Percentiles rank a stretch among this genome's conserved stretches.
Conservation (phyloP, 1,139 yeast genomes). For the Candida dubliniensis region DNA sequence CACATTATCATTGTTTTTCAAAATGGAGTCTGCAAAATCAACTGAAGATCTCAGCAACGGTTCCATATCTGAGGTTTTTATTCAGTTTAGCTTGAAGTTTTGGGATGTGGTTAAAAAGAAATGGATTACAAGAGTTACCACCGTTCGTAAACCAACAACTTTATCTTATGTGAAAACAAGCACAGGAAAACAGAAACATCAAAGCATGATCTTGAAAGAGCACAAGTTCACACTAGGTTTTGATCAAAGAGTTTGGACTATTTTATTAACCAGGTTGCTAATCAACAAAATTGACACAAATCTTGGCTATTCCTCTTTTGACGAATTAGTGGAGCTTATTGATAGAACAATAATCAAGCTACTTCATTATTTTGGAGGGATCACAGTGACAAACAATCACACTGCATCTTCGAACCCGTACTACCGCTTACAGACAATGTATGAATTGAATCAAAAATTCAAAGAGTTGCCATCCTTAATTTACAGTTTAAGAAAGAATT, state of each 20-base stretch:
- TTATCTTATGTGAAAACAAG: conserved; percentile 15
- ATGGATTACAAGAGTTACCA: conserved; percentile 33
- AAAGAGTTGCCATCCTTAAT: conserved; percentile 28
- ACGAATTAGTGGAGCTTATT: conserved; percentile 24
- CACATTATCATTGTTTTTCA: conserved; percentile 33
- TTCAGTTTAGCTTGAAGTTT: conserved; percentile 35
- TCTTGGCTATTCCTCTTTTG: conserved; percentile 37
- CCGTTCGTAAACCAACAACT: conserved; percentile 34
- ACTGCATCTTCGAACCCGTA: conserved; percentile 25
- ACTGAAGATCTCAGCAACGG: conserved; percentile 18
- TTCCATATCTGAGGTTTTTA: conserved; percentile 23
- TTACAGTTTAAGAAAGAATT: conserved; percentile 35
- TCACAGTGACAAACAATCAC: conserved; percentile 15
- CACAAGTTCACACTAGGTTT: conserved; percentile 28
- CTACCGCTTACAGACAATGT: conserved; percentile 18
- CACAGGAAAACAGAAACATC: conserved; percentile 16
- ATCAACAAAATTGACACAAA: conserved; percentile 36
- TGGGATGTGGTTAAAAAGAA: conserved; percentile 22
- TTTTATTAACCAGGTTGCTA: conserved; percentile 32
- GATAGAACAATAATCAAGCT: conserved; percentile 30
- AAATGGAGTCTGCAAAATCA: conserved; percentile 30
- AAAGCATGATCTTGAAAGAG: conserved; percentile 27
- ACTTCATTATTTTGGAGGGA: conserved; percentile 34
- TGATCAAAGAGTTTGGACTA: conserved; percentile 32
- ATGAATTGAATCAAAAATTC: conserved; percentile 28